Evolutionary conservation across 1,284 basidiomycete genomes (phyloP).

Genomic region (Naganishia liquefaciens): DNA sequence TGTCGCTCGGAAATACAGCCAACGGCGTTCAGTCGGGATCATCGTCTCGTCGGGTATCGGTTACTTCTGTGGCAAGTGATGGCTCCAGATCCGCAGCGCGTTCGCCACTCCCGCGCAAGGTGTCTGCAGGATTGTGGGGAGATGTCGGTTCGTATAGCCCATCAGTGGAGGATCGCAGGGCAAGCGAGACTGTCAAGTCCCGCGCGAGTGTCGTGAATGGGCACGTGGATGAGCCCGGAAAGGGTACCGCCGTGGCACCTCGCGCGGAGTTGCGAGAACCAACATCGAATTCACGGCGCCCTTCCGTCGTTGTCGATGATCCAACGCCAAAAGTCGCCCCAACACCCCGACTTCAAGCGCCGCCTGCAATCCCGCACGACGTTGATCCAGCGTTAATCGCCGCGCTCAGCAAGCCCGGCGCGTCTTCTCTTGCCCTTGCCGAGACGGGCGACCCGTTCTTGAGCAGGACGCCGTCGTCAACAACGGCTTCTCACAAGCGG

Average conservation of each 20-base stretch:
- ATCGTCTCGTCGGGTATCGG: slow-evolving; percentile 11
- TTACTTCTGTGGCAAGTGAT: background rate
- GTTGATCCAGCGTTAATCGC: slow-evolving; percentile 29
- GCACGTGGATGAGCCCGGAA: no score
- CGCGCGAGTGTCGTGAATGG: background rate
- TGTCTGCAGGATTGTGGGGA: slow-evolving; percentile 20
- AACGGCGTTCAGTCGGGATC: background rate
- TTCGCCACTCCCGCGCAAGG: slow-evolving; percentile 7
- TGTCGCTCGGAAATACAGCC: background rate
- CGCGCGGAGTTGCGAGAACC: background rate
- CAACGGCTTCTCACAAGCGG: slow-evolving; percentile 2
- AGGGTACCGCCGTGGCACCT: no score
- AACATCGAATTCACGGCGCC: slow-evolving; percentile 5
- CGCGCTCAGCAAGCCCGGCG: slow-evolving; percentile 15
- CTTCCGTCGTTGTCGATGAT: background rate
- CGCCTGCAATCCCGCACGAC: slow-evolving; percentile 33
- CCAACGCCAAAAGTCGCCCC: background rate
- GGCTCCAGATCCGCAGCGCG: background rate
- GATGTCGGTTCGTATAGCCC: background rate
- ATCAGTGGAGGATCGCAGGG: background rate
- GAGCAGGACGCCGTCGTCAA: background rate
- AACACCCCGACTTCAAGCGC: slow-evolving; percentile 22
- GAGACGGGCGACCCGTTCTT: slow-evolving; percentile 14
- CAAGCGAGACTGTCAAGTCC: background rate
- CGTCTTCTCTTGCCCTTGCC: slow-evolving; percentile 19